Base-by-base conservation (phyloP, 352 stramenopile genomes). In the Achlya hypogyna region DNA sequence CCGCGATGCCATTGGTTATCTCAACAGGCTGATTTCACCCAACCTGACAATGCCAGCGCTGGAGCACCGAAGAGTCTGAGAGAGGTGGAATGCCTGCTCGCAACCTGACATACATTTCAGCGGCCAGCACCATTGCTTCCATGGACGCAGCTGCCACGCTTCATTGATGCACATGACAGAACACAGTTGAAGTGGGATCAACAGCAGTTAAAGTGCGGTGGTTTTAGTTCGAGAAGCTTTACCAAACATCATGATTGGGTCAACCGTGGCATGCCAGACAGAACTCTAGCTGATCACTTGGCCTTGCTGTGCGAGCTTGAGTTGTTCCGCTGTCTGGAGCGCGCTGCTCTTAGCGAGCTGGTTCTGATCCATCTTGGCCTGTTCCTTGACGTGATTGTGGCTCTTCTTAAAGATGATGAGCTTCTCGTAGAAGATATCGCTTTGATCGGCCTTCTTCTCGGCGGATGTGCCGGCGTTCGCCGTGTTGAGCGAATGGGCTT, bases 401-500 rank as follows among this genome's bases (percentile, higher is more conserved):
- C 60, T 67, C 23, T 49, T 67, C 51, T 67, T 67, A 45, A 67
- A 67, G 34, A 67, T 67, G 47, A 67, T 67, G 32, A 67, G 60
- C 34, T 67, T 67, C 23, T 67, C 60, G 35, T 67, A 67, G 28
- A 67, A 67, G 34, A 67, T 67, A 45, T 67, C 60, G 34, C 60
- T 49, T 28, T 49, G 60, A 23, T 67, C 60, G 47, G 60, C 60
- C 23, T 60, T 67, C 51, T 67, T 67, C 51, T 67, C 47, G 31
- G 60, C 60, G 5, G 60, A 67, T 31, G 60, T 42, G 22, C 60
- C 60, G 3, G 60, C 25, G 34, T 67, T 49, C 29, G 60, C 60
- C 38, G 56, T 67, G 47, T 67, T 32, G 18, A 67, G 25, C n/a
- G 8, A 58, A 34, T 27, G 56, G 20, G 60, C 60, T 27, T 67